These are phyloP conservation scores for Solanum chacoense DNA, from an alignment of 305 asterid genomes.

Conservation along the genomic window DNA sequence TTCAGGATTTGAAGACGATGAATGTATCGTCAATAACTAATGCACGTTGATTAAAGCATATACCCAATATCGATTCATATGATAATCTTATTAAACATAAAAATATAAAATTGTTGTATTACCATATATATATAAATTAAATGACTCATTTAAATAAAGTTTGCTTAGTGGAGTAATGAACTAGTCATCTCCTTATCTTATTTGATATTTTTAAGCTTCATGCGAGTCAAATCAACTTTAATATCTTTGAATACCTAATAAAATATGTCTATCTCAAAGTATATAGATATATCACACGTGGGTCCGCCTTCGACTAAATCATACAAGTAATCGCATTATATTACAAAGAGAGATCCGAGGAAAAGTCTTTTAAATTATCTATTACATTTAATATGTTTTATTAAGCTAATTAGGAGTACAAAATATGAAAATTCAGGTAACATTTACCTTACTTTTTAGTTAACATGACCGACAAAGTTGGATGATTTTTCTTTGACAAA, in stretches of 20 bases:
- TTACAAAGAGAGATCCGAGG: neutral
- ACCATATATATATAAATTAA: neutral
- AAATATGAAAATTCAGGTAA: neutral
- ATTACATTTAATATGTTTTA: neutral
- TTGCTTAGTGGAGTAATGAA: neutral
- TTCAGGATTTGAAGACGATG: accelerated
- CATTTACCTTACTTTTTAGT: neutral
- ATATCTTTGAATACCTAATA: neutral
- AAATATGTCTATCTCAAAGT: neutral
- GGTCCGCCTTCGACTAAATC: neutral
- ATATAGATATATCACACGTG: too few relatives aligned
- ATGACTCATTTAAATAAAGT: neutral
- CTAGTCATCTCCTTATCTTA: neutral
- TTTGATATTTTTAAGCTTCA: neutral
- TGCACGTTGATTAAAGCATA: too few relatives aligned
- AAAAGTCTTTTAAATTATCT: neutral
- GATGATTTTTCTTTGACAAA: neutral
- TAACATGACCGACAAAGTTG: neutral
- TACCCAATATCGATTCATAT: neutral
- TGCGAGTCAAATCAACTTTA: accelerated
- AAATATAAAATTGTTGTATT: too few relatives aligned
- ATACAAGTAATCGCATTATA: neutral
- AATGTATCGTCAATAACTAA: accelerated
- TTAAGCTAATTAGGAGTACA: neutral
- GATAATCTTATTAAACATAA: neutral